These are phyloP conservation scores for Talaromyces sp. DNA, from an alignment of 2,329 filamentous ascomycete genomes.

Conservation along the genomic window DNA sequence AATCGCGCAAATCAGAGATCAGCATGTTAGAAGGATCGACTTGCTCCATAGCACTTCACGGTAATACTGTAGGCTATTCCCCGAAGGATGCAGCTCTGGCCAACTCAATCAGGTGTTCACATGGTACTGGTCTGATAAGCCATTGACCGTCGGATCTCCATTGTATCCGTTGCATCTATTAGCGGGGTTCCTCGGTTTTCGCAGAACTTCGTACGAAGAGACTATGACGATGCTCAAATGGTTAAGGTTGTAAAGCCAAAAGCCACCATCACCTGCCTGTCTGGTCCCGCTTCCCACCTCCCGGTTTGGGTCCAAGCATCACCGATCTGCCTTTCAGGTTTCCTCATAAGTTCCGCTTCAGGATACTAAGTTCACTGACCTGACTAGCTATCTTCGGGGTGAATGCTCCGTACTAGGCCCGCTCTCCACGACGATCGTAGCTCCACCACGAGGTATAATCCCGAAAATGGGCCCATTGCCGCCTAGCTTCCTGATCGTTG, in stretches of 20 bases:
- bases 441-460: slow-evolving; percentile 13
- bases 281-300: slow-evolving; percentile 1
- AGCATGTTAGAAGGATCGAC: no score
- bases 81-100: not conserved
- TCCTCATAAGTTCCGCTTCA: slow-evolving; percentile 3
- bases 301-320: slow-evolving; percentile 15
- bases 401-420: slow-evolving; percentile 13
- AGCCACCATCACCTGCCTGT: not conserved
- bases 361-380: not conserved
- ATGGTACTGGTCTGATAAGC: not conserved
- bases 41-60: no score
- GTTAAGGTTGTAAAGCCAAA: not conserved
- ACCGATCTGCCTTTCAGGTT: slow-evolving; percentile 12
- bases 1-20: no score
- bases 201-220: not conserved
- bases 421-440: slow-evolving; percentile 15
- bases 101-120: not conserved
- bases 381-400: not conserved
- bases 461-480: not conserved
- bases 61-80: no score
- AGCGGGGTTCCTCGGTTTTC: no score
- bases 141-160: no score
- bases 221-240: not conserved
- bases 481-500: not conserved
- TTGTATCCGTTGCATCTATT: no score